Evolutionary conservation across 2,329 filamentous ascomycete species (phyloP).

Genomic region (Calonectria leucothoes): DNA sequence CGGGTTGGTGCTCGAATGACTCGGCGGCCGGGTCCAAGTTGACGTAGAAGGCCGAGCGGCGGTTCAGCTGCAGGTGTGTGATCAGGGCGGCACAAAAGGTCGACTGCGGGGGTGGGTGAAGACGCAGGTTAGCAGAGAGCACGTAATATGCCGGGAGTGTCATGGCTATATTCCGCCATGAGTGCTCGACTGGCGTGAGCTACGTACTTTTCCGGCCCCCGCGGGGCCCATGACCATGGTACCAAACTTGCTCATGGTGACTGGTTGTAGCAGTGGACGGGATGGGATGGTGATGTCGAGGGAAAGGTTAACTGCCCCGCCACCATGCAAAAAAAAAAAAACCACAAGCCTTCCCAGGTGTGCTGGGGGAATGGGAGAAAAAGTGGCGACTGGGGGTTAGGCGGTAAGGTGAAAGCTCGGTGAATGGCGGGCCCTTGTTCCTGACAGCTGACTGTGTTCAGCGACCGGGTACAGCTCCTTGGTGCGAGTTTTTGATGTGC

Average conservation of each 20-base stretch:
- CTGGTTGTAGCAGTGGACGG: neutral
- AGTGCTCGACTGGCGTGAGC: neutral
- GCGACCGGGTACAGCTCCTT: neutral
- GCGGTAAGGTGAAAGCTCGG: conserved; percentile 12
- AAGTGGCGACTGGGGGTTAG: neutral
- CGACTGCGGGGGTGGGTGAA: conserved; percentile 65
- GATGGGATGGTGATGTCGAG: neutral
- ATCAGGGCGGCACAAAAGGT: conserved; percentile 96
- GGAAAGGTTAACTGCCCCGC: conserved; percentile 1
- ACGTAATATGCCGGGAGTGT: conserved; percentile 33
- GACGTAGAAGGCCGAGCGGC: conserved; percentile 96
- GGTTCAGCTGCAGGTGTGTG: conserved; percentile 89
- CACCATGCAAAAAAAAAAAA: neutral
- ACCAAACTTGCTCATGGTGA: conserved; percentile 90
- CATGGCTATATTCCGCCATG: conserved; percentile 19
- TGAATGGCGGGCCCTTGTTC: conserved; percentile 11
- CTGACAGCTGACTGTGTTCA: neutral
- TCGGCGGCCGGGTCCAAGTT: conserved; percentile 98
- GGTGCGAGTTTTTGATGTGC: neutral
- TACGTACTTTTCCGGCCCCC: conserved; percentile 85
- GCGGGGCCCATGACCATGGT: conserved; percentile 96
- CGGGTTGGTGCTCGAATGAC: conserved; percentile 89
- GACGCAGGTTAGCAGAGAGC: conserved; percentile 27
- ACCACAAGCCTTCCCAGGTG: neutral
- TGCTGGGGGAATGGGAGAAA: conserved; percentile 5